Base-by-base conservation (phyloP, 2,329 filamentous ascomycete species). In the Graphium sp. region DNA sequence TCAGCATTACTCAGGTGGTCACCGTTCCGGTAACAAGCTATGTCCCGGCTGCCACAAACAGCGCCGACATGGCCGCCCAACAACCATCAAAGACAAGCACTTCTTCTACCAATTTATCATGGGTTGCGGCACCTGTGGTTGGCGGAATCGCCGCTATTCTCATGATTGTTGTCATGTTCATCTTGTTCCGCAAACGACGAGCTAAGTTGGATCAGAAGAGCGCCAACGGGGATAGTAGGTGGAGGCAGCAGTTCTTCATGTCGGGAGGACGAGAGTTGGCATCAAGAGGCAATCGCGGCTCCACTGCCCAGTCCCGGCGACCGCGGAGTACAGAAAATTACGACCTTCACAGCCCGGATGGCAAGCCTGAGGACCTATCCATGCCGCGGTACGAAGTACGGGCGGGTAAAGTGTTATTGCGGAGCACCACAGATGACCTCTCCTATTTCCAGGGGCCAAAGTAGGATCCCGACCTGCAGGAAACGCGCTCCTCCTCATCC, bases 81-180 rank as follows among this genome's bases (percentile, higher is more conserved):
- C n/a, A n/a, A n/a, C n/a, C n/a, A n/a, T n/a, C n/a, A n/a, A n/a
- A n/a, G n/a, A n/a, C n/a, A n/a, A n/a, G n/a, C n/a, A n/a, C 13
- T 23, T 15, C 16, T 14, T 10, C 7, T 17, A 24, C 19, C 13
- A 33, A 14, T 28, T 20, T 33, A 19, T 30, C 28, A 17, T 33
- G 32, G 32, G 32, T 33, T 7, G 32, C 32, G 7, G 32, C 32
- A 4, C 32, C 32, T 1, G 32, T 33, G 20, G 32, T 33, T 2
- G 32, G 32, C 18, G 32, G 32, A 16, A 22, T 33, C 20, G 32
- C 32, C 22, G 32, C 32, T 9, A 14, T 33, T 15, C 24, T 33
- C 12, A 28, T 33, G 13, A 25, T 33, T n/a, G 29, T 25, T 12
- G 25, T 33, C n/a, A 24, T 33, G 26, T 17, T 33, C 20, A 30